phyloP scores from a whole-genome alignment of 2,329 filamentous ascomycete genomes.

The Cladorrhinum sp. region DNA sequence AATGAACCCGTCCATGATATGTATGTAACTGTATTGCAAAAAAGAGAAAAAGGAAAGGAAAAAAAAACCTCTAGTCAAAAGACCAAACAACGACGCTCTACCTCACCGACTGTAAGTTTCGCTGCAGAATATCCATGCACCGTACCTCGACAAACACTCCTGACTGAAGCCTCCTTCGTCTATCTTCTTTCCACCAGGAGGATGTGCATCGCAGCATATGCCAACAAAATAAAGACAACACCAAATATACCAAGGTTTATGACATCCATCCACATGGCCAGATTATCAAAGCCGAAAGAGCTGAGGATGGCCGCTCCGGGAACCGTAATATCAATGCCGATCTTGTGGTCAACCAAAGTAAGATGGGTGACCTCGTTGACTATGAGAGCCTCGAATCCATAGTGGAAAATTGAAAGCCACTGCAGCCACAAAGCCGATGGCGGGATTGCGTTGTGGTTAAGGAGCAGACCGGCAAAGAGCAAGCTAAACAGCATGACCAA shows the following conservation, averaged over 20 bases:
- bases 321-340: slow-evolving; percentile 93
- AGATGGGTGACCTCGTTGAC: slow-evolving; percentile 95
- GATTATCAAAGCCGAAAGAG: slow-evolving; percentile 89
- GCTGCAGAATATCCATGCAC: background rate
- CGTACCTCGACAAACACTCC: background rate
- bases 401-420: slow-evolving; percentile 94
- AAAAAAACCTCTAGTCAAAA: background rate
- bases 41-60: background rate
- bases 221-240: slow-evolving; percentile 77
- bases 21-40: background rate
- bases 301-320: slow-evolving; percentile 91
- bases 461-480: slow-evolving; percentile 86
- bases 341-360: slow-evolving; percentile 88
- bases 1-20: background rate
- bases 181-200: slow-evolving; percentile 85
- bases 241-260: slow-evolving; percentile 79
- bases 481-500: slow-evolving; percentile 97
- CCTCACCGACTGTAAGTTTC: background rate
- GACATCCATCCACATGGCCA: slow-evolving; percentile 81
- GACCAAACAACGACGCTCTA: background rate
- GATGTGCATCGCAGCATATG: slow-evolving; percentile 90
- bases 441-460: slow-evolving; percentile 94
- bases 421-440: slow-evolving; percentile 84
- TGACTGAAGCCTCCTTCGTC: background rate
- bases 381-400: slow-evolving; percentile 91